Base-by-base conservation (phyloP, 768 basidiomycete genomes). In the Tylopilus balloui region DNA sequence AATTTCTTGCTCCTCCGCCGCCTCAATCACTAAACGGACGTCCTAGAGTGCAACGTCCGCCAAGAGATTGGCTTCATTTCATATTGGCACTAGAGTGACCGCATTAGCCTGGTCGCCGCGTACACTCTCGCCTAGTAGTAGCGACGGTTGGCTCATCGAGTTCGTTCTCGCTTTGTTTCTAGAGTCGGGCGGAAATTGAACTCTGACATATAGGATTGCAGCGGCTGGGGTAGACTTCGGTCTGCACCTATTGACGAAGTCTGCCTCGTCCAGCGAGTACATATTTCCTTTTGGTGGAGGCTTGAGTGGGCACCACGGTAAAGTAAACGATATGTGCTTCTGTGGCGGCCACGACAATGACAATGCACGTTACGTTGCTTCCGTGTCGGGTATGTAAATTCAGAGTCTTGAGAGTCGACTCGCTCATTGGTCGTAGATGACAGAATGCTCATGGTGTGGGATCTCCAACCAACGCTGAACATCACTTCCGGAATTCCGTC, bases 391-490 rank as follows among this genome's bases (percentile, higher is more conserved):
- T 82, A 59, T 49, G 69, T 44, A 14, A 35, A 12, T 19, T 25
- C 1, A 21, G 15, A 28, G 12, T 35, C 25, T 46, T 21, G 39
- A 24, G 20, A 12, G 25, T 23, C 51, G 2, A 21, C 23, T 29
- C 44, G 21, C 48, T 54, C 38, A 53, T 35, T 14, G 31, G 40
- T 28, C 35, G 6, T 53, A 88, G 88, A 89, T 56, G 89, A 91
- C 69, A 86, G 81, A 62, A 84, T 86, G 78, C 76, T 89, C 32
- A 85, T 89, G 80, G 80, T 91, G 7, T 91, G 89, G 89, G 88
- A 91, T 66, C 75, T 92, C n/a, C 71, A 77, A 57, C 88, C 88
- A 0, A 61, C 71, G 29, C 47, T 75, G 39, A 68, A 78, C 46
- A 70, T 77, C 36, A 64, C 72, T 29, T 74, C 80, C 12, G 59